A percentile compares a stretch with the other conserved stretches of the same genome.
phyloP scores from a whole-genome alignment of 257 asterid species.

The Cordia subcordata region DNA sequence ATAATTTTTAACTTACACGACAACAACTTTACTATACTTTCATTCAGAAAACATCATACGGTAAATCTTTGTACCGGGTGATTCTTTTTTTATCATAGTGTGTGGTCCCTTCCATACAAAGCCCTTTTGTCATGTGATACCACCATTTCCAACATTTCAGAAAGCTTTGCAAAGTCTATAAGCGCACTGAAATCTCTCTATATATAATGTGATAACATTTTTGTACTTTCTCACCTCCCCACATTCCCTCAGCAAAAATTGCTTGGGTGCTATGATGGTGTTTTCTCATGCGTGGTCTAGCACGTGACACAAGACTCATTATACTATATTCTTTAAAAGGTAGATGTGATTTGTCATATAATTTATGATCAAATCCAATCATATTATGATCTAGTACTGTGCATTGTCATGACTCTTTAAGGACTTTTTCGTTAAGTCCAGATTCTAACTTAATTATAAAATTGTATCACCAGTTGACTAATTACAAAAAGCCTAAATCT shows the following conservation, averaged over 20 bases:
- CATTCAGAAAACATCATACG: not conserved
- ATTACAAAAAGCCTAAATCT: conserved; percentile 9
- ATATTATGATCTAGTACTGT: conserved; percentile 19
- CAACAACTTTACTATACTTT: not conserved
- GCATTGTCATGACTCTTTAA: conserved; percentile 30
- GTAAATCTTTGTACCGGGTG: not conserved
- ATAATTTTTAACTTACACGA: no score
- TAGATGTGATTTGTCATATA: conserved; percentile 8
- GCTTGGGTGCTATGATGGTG: conserved; percentile 47
- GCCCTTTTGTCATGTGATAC: conserved; percentile 44
- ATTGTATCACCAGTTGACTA: conserved; percentile 45
- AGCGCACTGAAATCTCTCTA: not conserved
- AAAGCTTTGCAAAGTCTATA: conserved; percentile 1
- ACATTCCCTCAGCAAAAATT: conserved; percentile 34
- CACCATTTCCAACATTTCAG: conserved; percentile 17
- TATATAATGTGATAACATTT: conserved; percentile 1
- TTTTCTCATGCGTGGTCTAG: conserved; percentile 60
- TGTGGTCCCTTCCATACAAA: conserved; percentile 18
- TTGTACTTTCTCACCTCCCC: conserved; percentile 44
- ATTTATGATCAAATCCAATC: conserved; percentile 26
- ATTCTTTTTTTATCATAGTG: not conserved
- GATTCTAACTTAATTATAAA: conserved; percentile 33
- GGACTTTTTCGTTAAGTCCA: conserved; percentile 34
- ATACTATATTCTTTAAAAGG: conserved; percentile 12
- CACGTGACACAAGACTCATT: conserved; percentile 30